Conservation (phyloP, 768 basidiomycete species). For the Saitozyma sp. region DNA sequence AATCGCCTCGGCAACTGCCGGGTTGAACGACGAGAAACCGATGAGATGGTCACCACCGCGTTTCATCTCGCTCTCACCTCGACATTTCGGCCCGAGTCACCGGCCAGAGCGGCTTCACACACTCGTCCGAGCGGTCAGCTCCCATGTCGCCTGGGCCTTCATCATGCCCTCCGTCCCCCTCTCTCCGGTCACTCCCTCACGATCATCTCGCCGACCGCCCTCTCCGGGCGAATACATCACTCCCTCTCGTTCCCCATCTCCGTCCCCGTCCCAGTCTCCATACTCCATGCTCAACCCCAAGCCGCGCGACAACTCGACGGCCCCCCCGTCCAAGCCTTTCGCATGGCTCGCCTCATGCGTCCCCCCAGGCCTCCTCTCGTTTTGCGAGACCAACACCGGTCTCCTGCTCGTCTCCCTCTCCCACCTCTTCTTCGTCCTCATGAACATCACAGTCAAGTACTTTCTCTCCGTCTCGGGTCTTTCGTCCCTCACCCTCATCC, state of each 20-base stretch:
- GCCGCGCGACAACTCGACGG: constrained; percentile 6
- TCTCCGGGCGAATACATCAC: constrained; percentile 1
- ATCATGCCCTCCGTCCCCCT: too few species aligned
- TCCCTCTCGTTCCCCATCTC: constrained; percentile 5
- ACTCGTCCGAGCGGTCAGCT: too few species aligned
- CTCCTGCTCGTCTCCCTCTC: constrained; percentile 62
- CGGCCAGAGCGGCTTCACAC: too few species aligned
- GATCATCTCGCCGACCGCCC: neutral
- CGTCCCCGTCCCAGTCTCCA: constrained; percentile 3
- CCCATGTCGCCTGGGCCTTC: too few species aligned
- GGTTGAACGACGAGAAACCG: too few species aligned
- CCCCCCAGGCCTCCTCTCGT: constrained; percentile 3
- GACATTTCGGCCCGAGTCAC: too few species aligned
- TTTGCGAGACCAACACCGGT: constrained; percentile 58
- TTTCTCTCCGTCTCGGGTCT: constrained; percentile 54
- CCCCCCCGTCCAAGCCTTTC: constrained; percentile 1
- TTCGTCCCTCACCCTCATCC: constrained; percentile 57
- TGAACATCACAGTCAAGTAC: constrained; percentile 67
- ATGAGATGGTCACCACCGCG: too few species aligned
- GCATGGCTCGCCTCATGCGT: constrained; percentile 5
- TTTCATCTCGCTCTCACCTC: too few species aligned
- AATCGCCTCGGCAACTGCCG: too few species aligned
- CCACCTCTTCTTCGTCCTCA: constrained; percentile 62
- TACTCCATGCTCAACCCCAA: neutral
- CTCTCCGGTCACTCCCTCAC: too few species aligned